Conservation (phyloP, 805 yeast species). For the Suhomyces kilbournensis region DNA sequence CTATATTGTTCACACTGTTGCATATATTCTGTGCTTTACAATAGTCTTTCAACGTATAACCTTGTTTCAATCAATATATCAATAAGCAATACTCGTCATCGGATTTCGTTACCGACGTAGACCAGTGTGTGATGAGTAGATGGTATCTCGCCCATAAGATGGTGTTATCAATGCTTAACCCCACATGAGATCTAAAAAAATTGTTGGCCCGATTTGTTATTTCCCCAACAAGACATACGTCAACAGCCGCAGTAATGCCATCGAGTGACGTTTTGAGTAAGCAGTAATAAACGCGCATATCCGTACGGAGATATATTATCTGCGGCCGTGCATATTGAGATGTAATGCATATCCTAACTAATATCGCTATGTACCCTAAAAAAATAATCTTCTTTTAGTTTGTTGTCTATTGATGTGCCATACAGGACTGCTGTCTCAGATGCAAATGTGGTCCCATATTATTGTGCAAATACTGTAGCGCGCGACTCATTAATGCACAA, state of each 20-base stretch:
- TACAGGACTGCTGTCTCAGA: not conserved
- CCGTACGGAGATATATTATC: not conserved
- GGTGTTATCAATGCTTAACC: not conserved
- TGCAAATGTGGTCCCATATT: not conserved
- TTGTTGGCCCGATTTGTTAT: not conserved
- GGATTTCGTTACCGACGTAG: not conserved
- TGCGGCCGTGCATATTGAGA: not conserved
- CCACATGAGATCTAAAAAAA: not conserved
- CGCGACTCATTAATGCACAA: not conserved
- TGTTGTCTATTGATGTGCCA: not conserved
- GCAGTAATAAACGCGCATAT: not conserved
- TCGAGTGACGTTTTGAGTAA: not conserved
- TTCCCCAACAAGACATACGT: not conserved
- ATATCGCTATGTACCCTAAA: not conserved
- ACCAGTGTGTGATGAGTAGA: not conserved
- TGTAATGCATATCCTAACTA: not conserved
- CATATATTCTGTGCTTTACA: not conserved
- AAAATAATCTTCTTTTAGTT: not conserved
- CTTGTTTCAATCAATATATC: not conserved
- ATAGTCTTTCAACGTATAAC: not conserved
- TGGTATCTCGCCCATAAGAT: not conserved
- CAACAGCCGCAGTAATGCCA: not conserved
- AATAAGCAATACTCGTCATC: not conserved
- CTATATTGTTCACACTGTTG: not conserved
- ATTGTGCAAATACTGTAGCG: not conserved